A percentile compares a stretch with the other conserved stretches of the same genome.
These are phyloP conservation scores for Aschersonia sp. DNA, from an alignment of 2,329 filamentous ascomycete genomes.

Conservation along the genomic window DNA sequence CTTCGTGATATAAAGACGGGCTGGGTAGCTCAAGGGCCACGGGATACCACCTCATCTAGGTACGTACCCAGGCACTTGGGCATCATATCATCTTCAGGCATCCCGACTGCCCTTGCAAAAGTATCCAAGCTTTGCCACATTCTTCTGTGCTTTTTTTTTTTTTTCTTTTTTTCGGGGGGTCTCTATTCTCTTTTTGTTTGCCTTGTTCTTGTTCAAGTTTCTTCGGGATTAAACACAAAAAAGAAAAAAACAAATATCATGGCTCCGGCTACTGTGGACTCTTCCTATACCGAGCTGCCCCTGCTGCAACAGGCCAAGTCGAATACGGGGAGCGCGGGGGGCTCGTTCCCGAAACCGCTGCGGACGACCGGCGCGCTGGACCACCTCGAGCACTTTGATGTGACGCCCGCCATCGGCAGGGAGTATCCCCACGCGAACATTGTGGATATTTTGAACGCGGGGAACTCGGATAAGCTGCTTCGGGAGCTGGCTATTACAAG, in stretches of 20 bases:
- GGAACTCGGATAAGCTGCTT: constrained; percentile 47
- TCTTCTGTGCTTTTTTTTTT: too few species aligned
- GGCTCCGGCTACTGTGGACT: constrained; percentile 6
- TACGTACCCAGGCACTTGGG: too few species aligned
- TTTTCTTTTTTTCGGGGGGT: neutral
- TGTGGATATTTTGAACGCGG: constrained; percentile 43
- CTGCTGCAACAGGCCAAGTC: constrained; percentile 3
- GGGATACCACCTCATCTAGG: too few species aligned
- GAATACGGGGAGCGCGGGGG: too few species aligned
- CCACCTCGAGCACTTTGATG: constrained; percentile 38
- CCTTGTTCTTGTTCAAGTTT: neutral
- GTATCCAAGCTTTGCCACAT: too few species aligned
- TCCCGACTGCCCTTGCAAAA: too few species aligned
- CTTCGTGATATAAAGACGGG: too few species aligned
- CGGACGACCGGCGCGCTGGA: constrained; percentile 36
- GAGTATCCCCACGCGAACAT: constrained; percentile 46
- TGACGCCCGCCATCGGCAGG: constrained; percentile 46
- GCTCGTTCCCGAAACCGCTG: constrained; percentile 20
- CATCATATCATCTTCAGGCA: too few species aligned
- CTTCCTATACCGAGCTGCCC: neutral
- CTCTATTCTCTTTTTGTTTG: neutral
- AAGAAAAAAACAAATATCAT: constrained; percentile 1
- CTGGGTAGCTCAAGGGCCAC: too few species aligned
- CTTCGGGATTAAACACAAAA: neutral
- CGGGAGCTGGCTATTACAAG: constrained; percentile 54